Percentiles rank a stretch among this genome's conserved stretches.
Conservation (phyloP, 371 early-diverging fungal genomes). For the Circinella umbellata region DNA sequence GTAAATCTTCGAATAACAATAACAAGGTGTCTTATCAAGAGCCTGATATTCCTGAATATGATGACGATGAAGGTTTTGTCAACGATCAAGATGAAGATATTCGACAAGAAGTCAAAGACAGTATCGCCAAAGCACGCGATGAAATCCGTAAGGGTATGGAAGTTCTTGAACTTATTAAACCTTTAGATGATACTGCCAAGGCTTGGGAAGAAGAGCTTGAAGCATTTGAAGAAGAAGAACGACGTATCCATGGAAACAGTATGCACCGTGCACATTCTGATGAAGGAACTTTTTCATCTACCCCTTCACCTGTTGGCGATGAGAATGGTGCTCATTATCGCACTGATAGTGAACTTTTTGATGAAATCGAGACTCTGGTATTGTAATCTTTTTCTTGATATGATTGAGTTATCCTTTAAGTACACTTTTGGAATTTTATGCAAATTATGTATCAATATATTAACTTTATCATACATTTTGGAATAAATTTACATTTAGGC, state of each 20-base stretch:
- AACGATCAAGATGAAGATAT: conserved; percentile 41
- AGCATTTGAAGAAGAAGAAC: conserved; percentile 45
- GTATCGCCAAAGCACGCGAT: conserved; percentile 65
- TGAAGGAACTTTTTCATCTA: conserved; percentile 46
- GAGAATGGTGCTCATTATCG: conserved; percentile 14
- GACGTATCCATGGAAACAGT: conserved; percentile 27
- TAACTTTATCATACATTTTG: too few species aligned
- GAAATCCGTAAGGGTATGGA: conserved; percentile 64
- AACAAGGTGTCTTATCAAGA: background rate
- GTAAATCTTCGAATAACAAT: background rate
- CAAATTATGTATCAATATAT: too few species aligned
- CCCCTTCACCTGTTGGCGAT: conserved; percentile 40
- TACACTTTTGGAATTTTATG: too few species aligned
- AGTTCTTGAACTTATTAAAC: conserved; percentile 55
- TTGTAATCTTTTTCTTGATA: background rate
- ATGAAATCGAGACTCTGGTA: conserved; percentile 42
- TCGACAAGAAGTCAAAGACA: conserved; percentile 51
- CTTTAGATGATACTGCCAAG: conserved; percentile 43
- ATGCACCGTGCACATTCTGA: conserved; percentile 36
- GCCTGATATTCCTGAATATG: conserved; percentile 12
- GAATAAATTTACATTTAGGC: conserved; percentile 15
- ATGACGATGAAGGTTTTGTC: conserved; percentile 37
- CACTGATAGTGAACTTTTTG: conserved; percentile 29
- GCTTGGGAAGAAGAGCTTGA: conserved; percentile 51
- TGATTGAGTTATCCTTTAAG: background rate